phyloP scores from a whole-genome alignment of 2,329 filamentous ascomycete genomes.

The Trichoderma oligosporum region DNA sequence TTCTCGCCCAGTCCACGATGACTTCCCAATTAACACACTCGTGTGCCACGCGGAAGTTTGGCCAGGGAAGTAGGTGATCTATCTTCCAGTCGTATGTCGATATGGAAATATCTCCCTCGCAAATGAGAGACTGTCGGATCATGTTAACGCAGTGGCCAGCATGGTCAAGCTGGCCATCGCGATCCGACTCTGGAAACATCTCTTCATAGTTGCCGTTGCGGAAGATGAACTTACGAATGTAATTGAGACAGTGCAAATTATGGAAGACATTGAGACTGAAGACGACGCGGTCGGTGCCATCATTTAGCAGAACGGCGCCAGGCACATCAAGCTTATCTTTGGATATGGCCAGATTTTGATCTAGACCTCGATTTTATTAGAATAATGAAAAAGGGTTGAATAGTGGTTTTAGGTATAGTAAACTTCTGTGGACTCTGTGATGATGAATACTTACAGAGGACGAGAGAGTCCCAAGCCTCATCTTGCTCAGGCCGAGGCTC shows the following conservation, averaged over 20 bases:
- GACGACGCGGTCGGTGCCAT: background rate
- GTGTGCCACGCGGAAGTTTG: background rate
- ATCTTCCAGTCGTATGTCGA: background rate
- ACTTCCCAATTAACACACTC: background rate
- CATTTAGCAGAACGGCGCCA: background rate
- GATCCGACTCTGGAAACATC: background rate
- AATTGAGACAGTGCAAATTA: constrained; percentile 5
- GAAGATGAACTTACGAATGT: background rate
- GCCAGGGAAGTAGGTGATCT: background rate
- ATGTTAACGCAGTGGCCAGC: background rate
- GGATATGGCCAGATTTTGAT: background rate
- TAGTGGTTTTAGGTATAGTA: too few species aligned
- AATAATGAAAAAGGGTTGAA: too few species aligned
- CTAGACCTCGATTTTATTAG: background rate
- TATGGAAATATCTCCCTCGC: background rate
- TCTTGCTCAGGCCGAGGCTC: too few species aligned
- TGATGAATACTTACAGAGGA: too few species aligned
- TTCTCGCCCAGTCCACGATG: background rate
- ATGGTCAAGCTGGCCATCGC: background rate
- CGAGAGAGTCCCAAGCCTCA: too few species aligned
- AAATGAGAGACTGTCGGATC: constrained; percentile 1
- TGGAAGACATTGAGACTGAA: constrained; percentile 12
- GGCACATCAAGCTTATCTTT: background rate
- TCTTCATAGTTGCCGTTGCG: background rate
- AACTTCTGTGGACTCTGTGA: too few species aligned